These are phyloP conservation scores for Citrus glauca DNA, from an alignment of 345 rosid species.

Conservation along the genomic window DNA sequence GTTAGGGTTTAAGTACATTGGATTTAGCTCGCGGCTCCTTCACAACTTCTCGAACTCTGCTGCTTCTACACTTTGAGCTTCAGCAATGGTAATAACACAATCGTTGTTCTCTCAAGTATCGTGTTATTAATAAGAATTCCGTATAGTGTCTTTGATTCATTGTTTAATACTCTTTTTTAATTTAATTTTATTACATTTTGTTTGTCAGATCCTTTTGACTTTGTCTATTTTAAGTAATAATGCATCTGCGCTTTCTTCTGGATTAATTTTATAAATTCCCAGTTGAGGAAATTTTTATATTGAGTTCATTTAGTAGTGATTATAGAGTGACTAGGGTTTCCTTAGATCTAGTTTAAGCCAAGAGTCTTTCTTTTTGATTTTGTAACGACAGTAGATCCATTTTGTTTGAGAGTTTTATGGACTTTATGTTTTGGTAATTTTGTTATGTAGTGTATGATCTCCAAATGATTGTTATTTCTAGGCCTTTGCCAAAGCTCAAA, in stretches of 20 bases:
- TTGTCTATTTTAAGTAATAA: background rate
- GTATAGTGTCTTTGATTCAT: background rate
- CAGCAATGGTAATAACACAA: slow-evolving; percentile 5
- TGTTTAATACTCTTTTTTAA: background rate
- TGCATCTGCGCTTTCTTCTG: background rate
- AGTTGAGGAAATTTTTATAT: background rate
- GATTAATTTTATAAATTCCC: background rate
- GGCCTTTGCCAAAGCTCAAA: slow-evolving; percentile 52
- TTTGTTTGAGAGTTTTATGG: background rate
- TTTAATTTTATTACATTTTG: background rate
- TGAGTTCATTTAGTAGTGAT: background rate
- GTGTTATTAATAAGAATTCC: background rate
- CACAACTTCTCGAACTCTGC: background rate
- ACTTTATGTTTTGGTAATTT: background rate
- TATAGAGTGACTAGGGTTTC: background rate
- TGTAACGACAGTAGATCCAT: background rate
- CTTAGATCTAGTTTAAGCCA: background rate
- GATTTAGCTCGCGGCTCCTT: background rate
- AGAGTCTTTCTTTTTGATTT: background rate
- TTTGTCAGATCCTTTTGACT: background rate
- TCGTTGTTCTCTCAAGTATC: background rate
- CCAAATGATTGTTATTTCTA: slow-evolving; percentile 5
- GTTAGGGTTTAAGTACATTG: slow-evolving; percentile 33
- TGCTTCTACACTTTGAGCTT: slow-evolving; percentile 2
- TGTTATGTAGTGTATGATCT: background rate